Base-by-base conservation (phyloP, 2,329 filamentous ascomycete species). In the Huntiella omanensis region DNA sequence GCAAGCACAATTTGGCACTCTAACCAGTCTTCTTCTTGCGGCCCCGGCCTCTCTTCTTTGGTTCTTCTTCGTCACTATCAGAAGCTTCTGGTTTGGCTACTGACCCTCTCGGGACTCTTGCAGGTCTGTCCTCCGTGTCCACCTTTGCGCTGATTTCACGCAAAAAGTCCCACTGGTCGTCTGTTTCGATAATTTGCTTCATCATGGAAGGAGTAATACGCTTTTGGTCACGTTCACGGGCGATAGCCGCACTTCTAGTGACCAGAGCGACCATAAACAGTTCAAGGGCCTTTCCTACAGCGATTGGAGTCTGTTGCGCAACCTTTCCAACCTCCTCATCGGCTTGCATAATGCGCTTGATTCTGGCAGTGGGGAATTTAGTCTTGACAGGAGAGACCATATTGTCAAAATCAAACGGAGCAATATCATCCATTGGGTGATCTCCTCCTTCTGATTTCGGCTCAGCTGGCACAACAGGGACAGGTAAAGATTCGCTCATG, bases 311-410 rank as follows among this genome's bases (percentile, higher is more conserved):
- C 51, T 96, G 91, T 62, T 98, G 91, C 3, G 91, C 87, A 7
- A 98, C 91, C 64, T 98, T 98, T 51, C 91, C 91, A 0, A 98
- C 87, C 60, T 98, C 91, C 58, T 98, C 91, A 58, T 98, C 91
- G 8, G 88, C 88, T 64, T 98, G 91, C 91, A 98, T 96, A 57
- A 98, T 96, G 44, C 91, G 78, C 70, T 98, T 98, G 67, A 98
- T 98, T 51, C 91, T 75, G 11, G 91, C 91, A 32, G 93, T 93
- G 1, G 91, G 91, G 57, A 98, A 98, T 57, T 95, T 95, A 33
- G 88, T 96, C 62, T 77, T 83, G 55, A 98, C 85, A 38, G 85
- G 70, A 62, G 64, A 94, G 64, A 61, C 73, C 60, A 64, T 76
- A 55, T 74, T 63, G 38, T 60, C 59, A 28, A 10, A 19, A n/a